Conservation (phyloP, 306 rosid genomes). For the Prunus kanzakura region DNA sequence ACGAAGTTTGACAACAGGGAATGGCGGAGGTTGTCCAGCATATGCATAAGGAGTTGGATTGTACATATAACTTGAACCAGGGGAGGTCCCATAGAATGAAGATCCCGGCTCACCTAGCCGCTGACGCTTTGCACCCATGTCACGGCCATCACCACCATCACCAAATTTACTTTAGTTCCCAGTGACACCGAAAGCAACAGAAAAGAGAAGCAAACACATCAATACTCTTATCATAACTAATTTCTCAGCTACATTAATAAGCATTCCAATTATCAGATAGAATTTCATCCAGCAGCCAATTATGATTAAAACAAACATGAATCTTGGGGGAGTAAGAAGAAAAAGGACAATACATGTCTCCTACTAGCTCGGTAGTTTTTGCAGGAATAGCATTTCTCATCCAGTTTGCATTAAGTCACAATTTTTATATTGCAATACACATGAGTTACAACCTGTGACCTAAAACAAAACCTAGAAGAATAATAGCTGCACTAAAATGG, state of each 20-base stretch:
- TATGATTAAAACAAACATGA: not conserved
- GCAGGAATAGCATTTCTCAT: not conserved
- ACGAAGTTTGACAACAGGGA: constrained; percentile 83
- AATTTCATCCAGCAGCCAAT: not conserved
- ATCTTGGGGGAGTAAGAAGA: not conserved
- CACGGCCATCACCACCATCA: constrained; percentile 83
- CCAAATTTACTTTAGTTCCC: constrained; percentile 44
- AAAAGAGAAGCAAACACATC: constrained; percentile 16
- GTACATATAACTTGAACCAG: constrained; percentile 73
- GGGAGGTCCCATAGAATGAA: constrained; percentile 73
- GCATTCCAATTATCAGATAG: not conserved
- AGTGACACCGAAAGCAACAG: constrained; percentile 21
- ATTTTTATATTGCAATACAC: not conserved
- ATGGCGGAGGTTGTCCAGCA: constrained; percentile 76
- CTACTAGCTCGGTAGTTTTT: not conserved
- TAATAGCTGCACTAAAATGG: not conserved
- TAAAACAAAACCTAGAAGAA: not conserved
- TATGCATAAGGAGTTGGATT: constrained; percentile 78
- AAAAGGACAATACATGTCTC: not conserved
- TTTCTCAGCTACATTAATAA: not conserved
- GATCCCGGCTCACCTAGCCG: constrained; percentile 75
- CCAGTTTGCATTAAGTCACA: not conserved
- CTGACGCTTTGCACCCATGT: constrained; percentile 93
- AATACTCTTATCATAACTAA: constrained; percentile 1
- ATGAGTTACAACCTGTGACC: not conserved